Evolutionary conservation across 2,329 filamentous ascomycete genomes (phyloP).

Genomic region (Stagonosporopsis cucurbitacearum): DNA sequence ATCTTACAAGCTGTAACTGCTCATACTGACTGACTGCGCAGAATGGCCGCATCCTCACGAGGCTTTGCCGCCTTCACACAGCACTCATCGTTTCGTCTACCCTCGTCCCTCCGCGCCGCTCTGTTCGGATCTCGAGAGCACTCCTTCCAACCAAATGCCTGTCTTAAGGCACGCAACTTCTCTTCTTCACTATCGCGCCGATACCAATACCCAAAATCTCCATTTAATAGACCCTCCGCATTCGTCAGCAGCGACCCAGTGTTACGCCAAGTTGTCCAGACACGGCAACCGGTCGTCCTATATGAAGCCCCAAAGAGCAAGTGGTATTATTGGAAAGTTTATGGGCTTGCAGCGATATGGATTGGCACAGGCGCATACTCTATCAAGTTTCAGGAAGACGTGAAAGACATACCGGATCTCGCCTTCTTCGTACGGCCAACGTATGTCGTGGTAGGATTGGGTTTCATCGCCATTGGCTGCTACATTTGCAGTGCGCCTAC

Average conservation of each 20-base stretch:
- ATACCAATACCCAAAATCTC: conserved; percentile 28
- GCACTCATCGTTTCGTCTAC: conserved; percentile 39
- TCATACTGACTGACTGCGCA: not conserved
- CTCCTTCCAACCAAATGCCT: conserved; percentile 22
- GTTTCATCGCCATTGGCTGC: conserved; percentile 38
- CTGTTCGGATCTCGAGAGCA: conserved; percentile 37
- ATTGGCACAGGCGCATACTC: conserved; percentile 39
- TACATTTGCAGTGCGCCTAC: conserved; percentile 43
- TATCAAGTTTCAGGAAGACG: conserved; percentile 41
- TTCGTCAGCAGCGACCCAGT: conserved; percentile 41
- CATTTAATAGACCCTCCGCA: conserved; percentile 15
- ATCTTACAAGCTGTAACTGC: not conserved
- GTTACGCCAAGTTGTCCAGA: conserved; percentile 40
- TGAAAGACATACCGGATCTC: conserved; percentile 37
- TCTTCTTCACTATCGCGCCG: conserved; percentile 33
- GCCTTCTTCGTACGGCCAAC: conserved; percentile 43
- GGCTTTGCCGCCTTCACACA: conserved; percentile 38
- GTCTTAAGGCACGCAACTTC: conserved; percentile 29
- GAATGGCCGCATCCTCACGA: conserved; percentile 43
- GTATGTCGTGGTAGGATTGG: conserved; percentile 41
- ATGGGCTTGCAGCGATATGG: conserved; percentile 33
- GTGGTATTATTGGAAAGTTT: conserved; percentile 39
- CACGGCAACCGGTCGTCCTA: conserved; percentile 41
- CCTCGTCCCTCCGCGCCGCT: conserved; percentile 42
- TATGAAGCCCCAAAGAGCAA: conserved; percentile 39